A percentile compares a stretch with the other conserved stretches of the same genome.
Conservation (phyloP, 202 grass and related monocot genomes). For the Eragrostis tef region DNA sequence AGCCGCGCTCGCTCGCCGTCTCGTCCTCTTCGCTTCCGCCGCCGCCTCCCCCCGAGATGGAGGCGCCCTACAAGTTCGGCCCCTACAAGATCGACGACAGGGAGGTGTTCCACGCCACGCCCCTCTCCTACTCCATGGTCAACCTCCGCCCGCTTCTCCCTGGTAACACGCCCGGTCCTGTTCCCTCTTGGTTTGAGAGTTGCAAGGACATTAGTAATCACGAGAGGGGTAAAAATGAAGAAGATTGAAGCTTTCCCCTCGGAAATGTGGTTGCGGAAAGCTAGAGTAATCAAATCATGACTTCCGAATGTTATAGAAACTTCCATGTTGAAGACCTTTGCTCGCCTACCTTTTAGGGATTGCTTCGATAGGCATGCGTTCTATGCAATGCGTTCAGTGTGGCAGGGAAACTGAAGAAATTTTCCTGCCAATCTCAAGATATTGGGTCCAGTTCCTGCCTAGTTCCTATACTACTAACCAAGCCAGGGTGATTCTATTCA, state of each 20-base stretch:
- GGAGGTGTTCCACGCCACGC: conserved; percentile 77
- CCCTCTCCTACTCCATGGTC: conserved; percentile 86
- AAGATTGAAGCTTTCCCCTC: not conserved
- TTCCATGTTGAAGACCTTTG: not conserved
- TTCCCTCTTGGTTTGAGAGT: not conserved
- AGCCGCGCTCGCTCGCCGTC: not conserved
- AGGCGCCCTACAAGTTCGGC: conserved; percentile 59
- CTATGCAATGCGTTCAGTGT: not conserved
- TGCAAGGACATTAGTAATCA: not conserved
- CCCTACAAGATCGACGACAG: conserved; percentile 74
- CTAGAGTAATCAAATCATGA: not conserved
- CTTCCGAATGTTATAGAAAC: not conserved
- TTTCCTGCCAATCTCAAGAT: not conserved
- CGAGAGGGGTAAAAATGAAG: not conserved
- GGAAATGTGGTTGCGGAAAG: not conserved
- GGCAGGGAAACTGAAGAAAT: too few relatives aligned
- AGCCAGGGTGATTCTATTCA: not conserved
- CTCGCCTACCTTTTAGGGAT: not conserved
- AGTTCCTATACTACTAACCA: too few relatives aligned
- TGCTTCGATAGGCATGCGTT: not conserved
- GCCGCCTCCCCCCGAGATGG: conserved; percentile 5
- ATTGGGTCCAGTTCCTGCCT: not conserved
- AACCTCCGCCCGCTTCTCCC: conserved; percentile 84
- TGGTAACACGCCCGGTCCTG: conserved; percentile 38
- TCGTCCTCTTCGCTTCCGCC: not conserved